Base-by-base conservation (phyloP, 768 basidiomycete species). In the Dentipellis fragilis region DNA sequence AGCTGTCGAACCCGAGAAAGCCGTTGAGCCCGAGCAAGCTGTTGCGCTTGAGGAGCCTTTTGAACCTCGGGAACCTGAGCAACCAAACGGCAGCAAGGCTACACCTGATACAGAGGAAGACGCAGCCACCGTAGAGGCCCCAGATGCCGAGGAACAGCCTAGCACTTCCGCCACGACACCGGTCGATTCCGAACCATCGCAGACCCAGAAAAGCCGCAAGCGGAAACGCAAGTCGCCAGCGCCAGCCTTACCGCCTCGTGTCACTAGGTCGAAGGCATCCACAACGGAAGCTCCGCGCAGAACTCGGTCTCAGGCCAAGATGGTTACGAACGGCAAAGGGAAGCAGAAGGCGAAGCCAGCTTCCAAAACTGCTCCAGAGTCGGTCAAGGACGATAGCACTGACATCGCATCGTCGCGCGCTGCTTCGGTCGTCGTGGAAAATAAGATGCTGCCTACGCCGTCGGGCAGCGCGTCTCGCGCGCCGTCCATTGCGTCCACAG, bases 401-500 rank as follows among this genome's bases (percentile, higher is more conserved):
- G 65, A 64, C 46, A 58, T 54, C 29, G 29, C 29, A 29, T 29
- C 29, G 6, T 29, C 29, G 29, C 29, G 29, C 29, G 29, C 29
- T 29, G 29, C 29, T 29, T 29, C 29, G 29, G 29, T 29, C 29
- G 29, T 29, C 29, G 29, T 29, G 29, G 29, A 29, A 6, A 29
- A 29, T 6, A 29, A 29, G 29, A 29, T 48, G 64, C 67, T 16
- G 70, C 73, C 3, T 67, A 67, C 42, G 67, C 46, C 59, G 74
- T 52, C 67, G 77, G 9, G 61, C 64, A 16, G 59, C 22, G 62
- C 56, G 5, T 70, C 69, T 36, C 68, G 69, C 21, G 62, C 78
- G 10, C 78, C 80, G 5, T 83, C 81, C n/a, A 68, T 80, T n/a
- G 71, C 63, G 3, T 79, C 71, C 35, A 61, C 67, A 52, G 52